phyloP scores from a whole-genome alignment of 352 stramenopile species.

The Globisporangium polare region DNA sequence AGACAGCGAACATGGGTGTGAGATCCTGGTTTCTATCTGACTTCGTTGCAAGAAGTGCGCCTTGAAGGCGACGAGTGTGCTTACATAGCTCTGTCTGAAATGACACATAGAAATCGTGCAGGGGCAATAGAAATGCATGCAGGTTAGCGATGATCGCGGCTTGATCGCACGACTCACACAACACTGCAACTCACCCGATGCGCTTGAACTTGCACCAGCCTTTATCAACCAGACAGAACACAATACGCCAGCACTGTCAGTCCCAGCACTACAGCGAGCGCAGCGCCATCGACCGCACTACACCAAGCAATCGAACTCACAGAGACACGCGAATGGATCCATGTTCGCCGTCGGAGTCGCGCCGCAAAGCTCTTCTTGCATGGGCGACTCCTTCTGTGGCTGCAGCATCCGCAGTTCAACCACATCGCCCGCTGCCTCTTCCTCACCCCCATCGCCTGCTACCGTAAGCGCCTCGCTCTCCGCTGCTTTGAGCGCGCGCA shows the following conservation, averaged over 20 bases:
- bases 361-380: neutral
- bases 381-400: no score
- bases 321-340: conserved; percentile 56
- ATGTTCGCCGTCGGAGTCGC: conserved; percentile 13
- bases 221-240: conserved; percentile 4
- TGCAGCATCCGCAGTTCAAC: neutral
- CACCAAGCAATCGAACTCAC: conserved; percentile 15
- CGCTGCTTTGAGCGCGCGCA: neutral
- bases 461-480: neutral
- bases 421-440: neutral
- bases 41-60: no score
- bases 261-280: neutral
- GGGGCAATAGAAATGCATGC: neutral
- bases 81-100: conserved; percentile 25
- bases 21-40: neutral
- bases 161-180: no score
- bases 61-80: neutral
- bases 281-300: neutral
- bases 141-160: no score
- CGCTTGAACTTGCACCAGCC: conserved; percentile 50
- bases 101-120: no score
- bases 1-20: neutral
- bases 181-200: conserved; percentile 35
- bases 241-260: neutral
- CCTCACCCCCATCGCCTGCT: neutral